Percentiles rank a stretch among this genome's conserved stretches.
These are phyloP conservation scores for Kalmanozyma brasiliensis DNA, from an alignment of 1,284 basidiomycete species.

Conservation along the genomic window DNA sequence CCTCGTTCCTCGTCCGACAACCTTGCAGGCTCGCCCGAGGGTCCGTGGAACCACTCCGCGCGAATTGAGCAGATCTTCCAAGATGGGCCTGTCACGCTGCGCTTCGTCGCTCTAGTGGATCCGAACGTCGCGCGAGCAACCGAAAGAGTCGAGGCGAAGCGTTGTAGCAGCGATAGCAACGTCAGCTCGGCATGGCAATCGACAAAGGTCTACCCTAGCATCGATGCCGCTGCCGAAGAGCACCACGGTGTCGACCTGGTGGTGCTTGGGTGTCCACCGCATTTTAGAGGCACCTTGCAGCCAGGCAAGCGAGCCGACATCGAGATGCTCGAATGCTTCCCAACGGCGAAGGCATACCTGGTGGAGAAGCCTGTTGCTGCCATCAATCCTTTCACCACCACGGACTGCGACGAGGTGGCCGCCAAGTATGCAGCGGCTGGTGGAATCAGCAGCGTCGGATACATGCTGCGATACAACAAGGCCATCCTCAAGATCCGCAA, in stretches of 20 bases:
- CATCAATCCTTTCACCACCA: constrained; percentile 24
- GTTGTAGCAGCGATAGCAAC: neutral
- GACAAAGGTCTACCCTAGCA: constrained; percentile 1
- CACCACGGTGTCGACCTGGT: constrained; percentile 36
- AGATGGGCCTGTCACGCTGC: constrained; percentile 9
- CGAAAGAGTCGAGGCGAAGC: constrained; percentile 34
- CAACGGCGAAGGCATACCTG: constrained; percentile 34
- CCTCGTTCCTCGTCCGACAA: neutral
- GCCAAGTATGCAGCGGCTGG: constrained; percentile 6
- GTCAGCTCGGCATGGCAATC: constrained; percentile 17
- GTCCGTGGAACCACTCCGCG: constrained; percentile 45
- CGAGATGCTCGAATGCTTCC: constrained; percentile 22
- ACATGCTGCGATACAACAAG: constrained; percentile 48
- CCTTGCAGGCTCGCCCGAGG: constrained; percentile 35
- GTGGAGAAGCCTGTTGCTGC: constrained; percentile 64
- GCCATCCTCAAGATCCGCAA: constrained; percentile 26
- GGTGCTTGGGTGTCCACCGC: constrained; percentile 40
- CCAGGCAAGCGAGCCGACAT: constrained; percentile 29
- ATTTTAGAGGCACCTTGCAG: constrained; percentile 30
- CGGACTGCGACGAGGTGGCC: constrained; percentile 34
- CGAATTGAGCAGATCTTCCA: constrained; percentile 28
- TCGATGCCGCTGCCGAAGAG: constrained; percentile 8
- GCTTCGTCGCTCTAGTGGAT: constrained; percentile 56
- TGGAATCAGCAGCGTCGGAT: constrained; percentile 48
- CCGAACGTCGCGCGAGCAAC: constrained; percentile 33